A percentile compares a stretch with the other conserved stretches of the same genome.
Evolutionary conservation across 148 eudicot genomes (phyloP).

Genomic region (Dianthus caryophyllus): DNA sequence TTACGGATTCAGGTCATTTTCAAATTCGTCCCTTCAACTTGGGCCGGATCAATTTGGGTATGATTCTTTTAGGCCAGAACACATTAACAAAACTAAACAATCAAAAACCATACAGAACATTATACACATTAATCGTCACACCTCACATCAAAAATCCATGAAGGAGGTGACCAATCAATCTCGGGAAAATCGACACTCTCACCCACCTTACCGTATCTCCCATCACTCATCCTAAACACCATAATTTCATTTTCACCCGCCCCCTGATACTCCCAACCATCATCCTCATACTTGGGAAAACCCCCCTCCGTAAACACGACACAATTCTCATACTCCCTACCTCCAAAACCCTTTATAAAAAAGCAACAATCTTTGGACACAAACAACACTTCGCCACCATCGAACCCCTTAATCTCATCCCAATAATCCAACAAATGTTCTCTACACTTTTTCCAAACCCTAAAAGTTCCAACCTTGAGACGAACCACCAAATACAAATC

Average conservation of each 20-base stretch:
- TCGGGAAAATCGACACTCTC: no score
- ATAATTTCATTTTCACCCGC: constrained; percentile 4
- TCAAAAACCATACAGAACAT: no score
- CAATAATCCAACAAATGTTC: no score
- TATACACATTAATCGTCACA: neutral
- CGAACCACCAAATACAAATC: neutral
- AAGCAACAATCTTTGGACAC: neutral
- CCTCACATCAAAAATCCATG: neutral
- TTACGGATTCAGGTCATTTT: no score
- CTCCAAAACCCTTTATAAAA: neutral
- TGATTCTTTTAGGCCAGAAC: no score
- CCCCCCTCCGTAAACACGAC: constrained; percentile 4
- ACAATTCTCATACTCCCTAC: constrained; percentile 6
- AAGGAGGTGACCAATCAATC: no score
- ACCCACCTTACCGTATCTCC: no score
- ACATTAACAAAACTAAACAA: no score
- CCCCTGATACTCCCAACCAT: neutral
- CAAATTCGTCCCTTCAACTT: no score
- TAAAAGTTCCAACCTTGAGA: neutral
- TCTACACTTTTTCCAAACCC: neutral
- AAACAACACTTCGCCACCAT: constrained; percentile 3
- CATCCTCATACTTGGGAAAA: neutral
- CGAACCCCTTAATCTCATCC: neutral
- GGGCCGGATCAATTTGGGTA: no score
- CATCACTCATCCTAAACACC: no score